phyloP scores from a whole-genome alignment of 805 yeast species.

The Starmerella geochares region DNA sequence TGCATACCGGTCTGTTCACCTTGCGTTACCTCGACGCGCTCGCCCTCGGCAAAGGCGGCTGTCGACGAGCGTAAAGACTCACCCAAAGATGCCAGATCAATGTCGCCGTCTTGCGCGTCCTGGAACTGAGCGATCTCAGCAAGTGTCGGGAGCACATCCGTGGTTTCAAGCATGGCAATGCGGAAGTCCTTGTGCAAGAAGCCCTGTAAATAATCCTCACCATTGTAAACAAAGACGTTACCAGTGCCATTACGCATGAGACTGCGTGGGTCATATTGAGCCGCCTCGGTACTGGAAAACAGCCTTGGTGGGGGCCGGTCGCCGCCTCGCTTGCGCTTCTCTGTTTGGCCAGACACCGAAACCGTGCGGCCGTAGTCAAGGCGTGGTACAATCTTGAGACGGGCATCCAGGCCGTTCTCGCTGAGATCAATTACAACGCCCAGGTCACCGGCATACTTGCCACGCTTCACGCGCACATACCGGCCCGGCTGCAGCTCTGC shows the following conservation, averaged over 20 bases:
- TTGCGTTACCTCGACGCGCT: slow-evolving; percentile 76
- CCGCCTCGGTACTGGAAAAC: slow-evolving; percentile 82
- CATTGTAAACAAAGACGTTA: slow-evolving; percentile 57
- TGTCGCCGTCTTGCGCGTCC: slow-evolving; percentile 69
- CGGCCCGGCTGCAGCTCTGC: slow-evolving; percentile 84
- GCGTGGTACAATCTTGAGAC: slow-evolving; percentile 85
- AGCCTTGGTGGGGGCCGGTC: slow-evolving; percentile 75
- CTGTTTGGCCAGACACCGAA: slow-evolving; percentile 36
- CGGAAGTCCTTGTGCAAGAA: slow-evolving; percentile 78
- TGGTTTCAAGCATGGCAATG: slow-evolving; percentile 68
- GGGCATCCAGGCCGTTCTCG: slow-evolving; percentile 92
- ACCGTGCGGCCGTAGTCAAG: slow-evolving; percentile 68
- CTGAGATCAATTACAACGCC: slow-evolving; percentile 88
- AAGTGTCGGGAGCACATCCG: slow-evolving; percentile 69
- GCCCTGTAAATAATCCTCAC: slow-evolving; percentile 85
- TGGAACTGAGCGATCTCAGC: slow-evolving; percentile 63
- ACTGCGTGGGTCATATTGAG: slow-evolving; percentile 66
- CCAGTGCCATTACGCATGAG: slow-evolving; percentile 45
- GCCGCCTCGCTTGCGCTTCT: slow-evolving; percentile 45
- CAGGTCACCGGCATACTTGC: slow-evolving; percentile 83
- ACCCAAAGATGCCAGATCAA: slow-evolving; percentile 78
- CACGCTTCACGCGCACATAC: slow-evolving; percentile 81
- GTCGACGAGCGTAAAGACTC: slow-evolving; percentile 61
- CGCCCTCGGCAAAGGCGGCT: slow-evolving; percentile 79
- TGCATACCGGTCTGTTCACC: slow-evolving; percentile 90